Percentiles rank a stretch among this genome's conserved stretches.
phyloP scores from a whole-genome alignment of 2,329 filamentous ascomycete species.

The Ophiostoma tasmaniense region DNA sequence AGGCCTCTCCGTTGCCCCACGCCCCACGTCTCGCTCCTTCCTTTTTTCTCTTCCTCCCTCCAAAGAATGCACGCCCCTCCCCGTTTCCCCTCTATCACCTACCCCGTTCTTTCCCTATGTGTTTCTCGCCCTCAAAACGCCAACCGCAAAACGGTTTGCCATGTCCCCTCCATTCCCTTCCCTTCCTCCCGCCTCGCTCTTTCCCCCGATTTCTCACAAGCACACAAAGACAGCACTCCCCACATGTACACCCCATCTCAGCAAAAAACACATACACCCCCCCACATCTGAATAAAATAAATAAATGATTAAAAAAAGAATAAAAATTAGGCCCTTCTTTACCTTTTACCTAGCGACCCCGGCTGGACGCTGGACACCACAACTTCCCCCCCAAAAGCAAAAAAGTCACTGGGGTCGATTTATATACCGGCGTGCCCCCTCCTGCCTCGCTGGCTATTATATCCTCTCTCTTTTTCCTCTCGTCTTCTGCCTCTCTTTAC shows the following conservation, averaged over 20 bases:
- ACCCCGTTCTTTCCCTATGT: background rate
- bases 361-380: slow-evolving; percentile 8
- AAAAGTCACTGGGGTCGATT: slow-evolving; percentile 16
- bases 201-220: slow-evolving; percentile 9
- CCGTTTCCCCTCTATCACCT: background rate
- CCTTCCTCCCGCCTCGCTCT: slow-evolving; percentile 9
- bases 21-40: slow-evolving; percentile 2
- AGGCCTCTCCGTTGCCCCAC: background rate
- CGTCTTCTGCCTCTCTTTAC: slow-evolving; percentile 3
- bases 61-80: slow-evolving; percentile 5
- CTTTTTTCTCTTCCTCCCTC: background rate
- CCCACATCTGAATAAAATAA: slow-evolving; percentile 9
- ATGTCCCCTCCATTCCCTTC: slow-evolving; percentile 5
- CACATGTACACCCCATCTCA: slow-evolving; percentile 18
- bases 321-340: slow-evolving; percentile 14
- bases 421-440: slow-evolving; percentile 20
- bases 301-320: slow-evolving; percentile 2
- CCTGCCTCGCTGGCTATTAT: slow-evolving; percentile 8
- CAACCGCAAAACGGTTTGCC: background rate
- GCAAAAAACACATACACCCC: slow-evolving; percentile 9
- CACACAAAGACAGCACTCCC: slow-evolving; percentile 14
- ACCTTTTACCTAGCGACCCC: slow-evolving; percentile 20
- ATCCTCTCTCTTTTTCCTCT: slow-evolving; percentile 6
- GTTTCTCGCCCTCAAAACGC: background rate
- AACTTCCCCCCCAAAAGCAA: background rate